Conservation (phyloP, 2,329 filamentous ascomycete genomes). For the Pseudocercospora macadamiae region DNA sequence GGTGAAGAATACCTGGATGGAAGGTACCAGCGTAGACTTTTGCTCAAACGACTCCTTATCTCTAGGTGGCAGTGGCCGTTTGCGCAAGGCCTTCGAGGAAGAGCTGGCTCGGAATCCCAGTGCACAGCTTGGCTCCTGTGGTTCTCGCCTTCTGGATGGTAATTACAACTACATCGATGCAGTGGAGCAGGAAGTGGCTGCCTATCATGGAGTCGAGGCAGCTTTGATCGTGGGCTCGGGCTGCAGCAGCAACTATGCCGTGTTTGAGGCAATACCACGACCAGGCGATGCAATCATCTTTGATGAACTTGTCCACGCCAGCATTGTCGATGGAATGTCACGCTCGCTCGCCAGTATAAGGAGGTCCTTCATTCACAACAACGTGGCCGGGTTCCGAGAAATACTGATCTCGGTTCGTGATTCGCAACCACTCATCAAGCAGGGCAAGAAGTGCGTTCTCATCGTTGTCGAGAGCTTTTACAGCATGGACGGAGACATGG, state of each 20-base stretch:
- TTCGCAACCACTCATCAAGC: neutral
- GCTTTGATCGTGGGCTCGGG: constrained; percentile 3
- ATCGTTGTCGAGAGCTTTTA: constrained; percentile 9
- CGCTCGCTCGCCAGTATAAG: neutral
- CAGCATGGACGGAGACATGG: constrained; percentile 62
- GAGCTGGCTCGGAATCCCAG: neutral
- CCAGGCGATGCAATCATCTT: constrained; percentile 13
- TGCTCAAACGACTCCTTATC: constrained; percentile 8
- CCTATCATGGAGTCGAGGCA: constrained; percentile 10
- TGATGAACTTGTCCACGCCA: constrained; percentile 13
- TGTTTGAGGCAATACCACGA: constrained; percentile 4
- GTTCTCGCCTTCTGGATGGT: constrained; percentile 6
- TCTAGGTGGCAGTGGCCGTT: neutral
- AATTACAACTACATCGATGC: constrained; percentile 4
- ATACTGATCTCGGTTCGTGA: neutral
- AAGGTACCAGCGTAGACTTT: constrained; percentile 6
- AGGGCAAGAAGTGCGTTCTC: neutral
- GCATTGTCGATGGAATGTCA: constrained; percentile 6
- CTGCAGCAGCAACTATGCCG: constrained; percentile 2
- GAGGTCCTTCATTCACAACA: constrained; percentile 9
- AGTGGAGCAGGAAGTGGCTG: constrained; percentile 10
- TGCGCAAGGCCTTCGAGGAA: neutral
- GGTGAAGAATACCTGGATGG: neutral
- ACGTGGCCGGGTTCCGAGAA: constrained; percentile 1
- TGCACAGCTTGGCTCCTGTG: neutral